Conservation (phyloP, 2,329 filamentous ascomycete species). For the Penicillium sclerotigenum region DNA sequence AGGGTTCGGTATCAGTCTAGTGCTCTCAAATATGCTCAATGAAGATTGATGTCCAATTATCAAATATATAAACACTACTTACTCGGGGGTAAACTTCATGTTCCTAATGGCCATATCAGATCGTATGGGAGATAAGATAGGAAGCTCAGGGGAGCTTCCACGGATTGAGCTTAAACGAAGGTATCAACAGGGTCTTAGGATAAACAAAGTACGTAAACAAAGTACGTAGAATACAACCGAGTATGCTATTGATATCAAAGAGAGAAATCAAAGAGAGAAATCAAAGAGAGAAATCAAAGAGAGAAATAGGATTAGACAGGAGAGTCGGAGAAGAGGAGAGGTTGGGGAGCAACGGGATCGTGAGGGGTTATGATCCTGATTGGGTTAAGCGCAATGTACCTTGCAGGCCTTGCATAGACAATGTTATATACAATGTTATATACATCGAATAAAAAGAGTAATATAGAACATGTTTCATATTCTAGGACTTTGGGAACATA, state of each 20-base stretch:
- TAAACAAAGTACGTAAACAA: neutral
- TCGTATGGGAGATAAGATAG: slow-evolving; percentile 20
- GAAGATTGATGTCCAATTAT: neutral
- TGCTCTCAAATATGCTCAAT: neutral
- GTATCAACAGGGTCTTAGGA: neutral
- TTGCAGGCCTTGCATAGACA: neutral
- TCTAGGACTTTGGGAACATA: slow-evolving; percentile 8
- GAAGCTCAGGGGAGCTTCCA: slow-evolving; percentile 12
- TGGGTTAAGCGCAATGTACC: slow-evolving; percentile 1
- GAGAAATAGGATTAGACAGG: too few species aligned
- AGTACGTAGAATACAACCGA: neutral
- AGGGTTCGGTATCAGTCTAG: slow-evolving; percentile 1
- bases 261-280: neutral
- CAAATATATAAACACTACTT: slow-evolving; percentile 13
- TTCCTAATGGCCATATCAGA: slow-evolving; percentile 41
- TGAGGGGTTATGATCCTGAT: slow-evolving; percentile 2
- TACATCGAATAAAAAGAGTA: neutral
- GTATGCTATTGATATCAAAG: neutral
- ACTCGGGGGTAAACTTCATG: slow-evolving; percentile 45
- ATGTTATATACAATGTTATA: too few species aligned
- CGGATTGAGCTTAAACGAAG: neutral
- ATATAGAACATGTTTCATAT: slow-evolving; percentile 16
- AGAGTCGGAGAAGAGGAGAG: neutral
- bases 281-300: neutral
- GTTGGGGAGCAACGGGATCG: slow-evolving; percentile 4